Conservation (phyloP, 768 basidiomycete genomes). For the Cystofilobasidium bisporidii region DNA sequence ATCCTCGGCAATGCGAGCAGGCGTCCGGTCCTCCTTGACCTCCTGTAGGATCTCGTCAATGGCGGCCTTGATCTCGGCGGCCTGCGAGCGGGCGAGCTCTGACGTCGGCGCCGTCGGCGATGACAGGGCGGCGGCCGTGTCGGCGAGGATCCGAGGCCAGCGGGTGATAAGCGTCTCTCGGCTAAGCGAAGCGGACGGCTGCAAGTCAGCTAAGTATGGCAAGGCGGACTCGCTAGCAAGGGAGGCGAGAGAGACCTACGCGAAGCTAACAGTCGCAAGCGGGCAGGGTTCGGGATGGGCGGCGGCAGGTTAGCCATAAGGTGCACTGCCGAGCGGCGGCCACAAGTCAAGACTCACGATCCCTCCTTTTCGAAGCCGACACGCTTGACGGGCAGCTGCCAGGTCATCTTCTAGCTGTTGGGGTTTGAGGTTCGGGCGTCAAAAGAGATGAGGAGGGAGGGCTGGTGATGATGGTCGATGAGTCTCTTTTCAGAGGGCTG, state of each 20-base stretch:
- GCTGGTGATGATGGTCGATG: no score
- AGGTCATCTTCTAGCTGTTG: background rate
- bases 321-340: no score
- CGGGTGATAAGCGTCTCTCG: slow-evolving; percentile 20
- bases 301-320: background rate
- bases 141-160: background rate
- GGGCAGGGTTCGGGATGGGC: background rate
- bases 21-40: background rate
- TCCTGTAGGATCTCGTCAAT: background rate
- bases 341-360: slow-evolving; percentile 26
- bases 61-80: background rate
- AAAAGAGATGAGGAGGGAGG: no score
- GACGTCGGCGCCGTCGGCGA: background rate
- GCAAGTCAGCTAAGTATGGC: background rate
- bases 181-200: background rate
- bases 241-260: no score
- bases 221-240: no score
- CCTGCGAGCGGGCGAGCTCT: background rate
- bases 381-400: slow-evolving; percentile 6
- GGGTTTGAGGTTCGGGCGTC: background rate
- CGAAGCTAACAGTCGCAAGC: slow-evolving; percentile 11
- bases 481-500: no score
- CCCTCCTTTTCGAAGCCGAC: slow-evolving; percentile 23
- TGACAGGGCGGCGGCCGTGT: background rate
- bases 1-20: slow-evolving; percentile 52